phyloP scores from a whole-genome alignment of 495 filamentous ascomycete genomes.

The Lentithecium fluviatile region DNA sequence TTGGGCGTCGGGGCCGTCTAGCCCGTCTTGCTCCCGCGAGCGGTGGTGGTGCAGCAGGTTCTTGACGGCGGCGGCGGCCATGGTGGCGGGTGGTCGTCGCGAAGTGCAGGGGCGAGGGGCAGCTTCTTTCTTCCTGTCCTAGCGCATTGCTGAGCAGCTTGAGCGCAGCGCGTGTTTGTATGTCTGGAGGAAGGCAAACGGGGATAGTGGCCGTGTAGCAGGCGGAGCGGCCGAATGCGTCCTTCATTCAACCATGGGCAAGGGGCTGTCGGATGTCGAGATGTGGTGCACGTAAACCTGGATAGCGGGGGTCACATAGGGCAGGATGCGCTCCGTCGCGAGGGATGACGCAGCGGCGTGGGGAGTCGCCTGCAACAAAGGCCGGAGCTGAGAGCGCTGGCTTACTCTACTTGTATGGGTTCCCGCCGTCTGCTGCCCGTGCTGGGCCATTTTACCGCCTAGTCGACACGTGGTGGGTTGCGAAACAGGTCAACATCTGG shows the following conservation, averaged over 20 bases:
- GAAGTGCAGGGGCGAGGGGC: constrained; percentile 4
- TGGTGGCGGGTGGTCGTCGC: constrained; percentile 16
- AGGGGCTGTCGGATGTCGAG: constrained; percentile 28
- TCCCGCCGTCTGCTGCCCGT: too few species aligned
- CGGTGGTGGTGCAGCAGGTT: constrained; percentile 10
- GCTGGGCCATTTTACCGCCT: neutral
- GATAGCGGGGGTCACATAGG: constrained; percentile 21
- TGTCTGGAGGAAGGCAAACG: neutral
- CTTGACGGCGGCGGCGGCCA: constrained; percentile 34
- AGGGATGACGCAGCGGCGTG: constrained; percentile 21
- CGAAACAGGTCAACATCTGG: neutral
- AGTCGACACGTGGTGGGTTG: constrained; percentile 12
- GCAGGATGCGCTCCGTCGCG: neutral
- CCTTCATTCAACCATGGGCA: constrained; percentile 29
- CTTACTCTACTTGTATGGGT: too few species aligned
- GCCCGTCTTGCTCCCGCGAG: neutral
- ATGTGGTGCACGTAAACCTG: neutral
- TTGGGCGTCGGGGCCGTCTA: neutral
- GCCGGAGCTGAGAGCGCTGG: too few species aligned
- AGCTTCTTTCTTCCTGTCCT: neutral
- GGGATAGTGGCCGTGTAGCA: constrained; percentile 1
- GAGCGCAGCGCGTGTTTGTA: constrained; percentile 16
- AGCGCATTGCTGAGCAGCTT: constrained; percentile 26
- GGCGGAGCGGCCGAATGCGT: constrained; percentile 20
- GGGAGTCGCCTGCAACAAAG: too few species aligned